phyloP scores from a whole-genome alignment of 139 green algal genomes.

The Chlorella vulgaris region DNA sequence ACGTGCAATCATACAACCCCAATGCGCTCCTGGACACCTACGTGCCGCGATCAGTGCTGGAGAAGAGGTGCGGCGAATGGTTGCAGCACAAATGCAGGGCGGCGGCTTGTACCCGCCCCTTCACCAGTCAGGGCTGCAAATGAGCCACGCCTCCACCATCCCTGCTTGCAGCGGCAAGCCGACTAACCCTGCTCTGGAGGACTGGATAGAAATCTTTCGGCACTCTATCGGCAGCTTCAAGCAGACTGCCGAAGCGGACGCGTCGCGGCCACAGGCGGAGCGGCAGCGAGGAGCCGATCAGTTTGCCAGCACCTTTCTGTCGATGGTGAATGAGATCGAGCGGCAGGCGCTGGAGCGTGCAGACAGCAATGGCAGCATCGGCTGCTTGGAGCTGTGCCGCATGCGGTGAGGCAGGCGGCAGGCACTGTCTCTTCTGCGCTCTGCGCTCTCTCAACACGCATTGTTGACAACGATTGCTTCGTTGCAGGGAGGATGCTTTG shows the following conservation, averaged over 20 bases:
- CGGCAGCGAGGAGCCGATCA: background rate
- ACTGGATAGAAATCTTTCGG: slow-evolving; percentile 77
- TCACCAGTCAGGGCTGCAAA: too few species aligned
- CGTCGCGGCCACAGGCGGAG: slow-evolving; percentile 5
- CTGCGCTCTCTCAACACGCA: too few species aligned
- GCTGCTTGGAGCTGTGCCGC: slow-evolving; percentile 26
- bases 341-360: background rate
- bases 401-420: background rate
- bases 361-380: background rate
- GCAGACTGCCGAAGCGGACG: slow-evolving; percentile 34
- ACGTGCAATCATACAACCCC: background rate
- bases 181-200: slow-evolving; percentile 36
- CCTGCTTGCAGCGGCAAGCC: slow-evolving; percentile 2
- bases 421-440: too few species aligned
- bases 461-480: too few species aligned
- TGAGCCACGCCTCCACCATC: background rate
- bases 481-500: slow-evolving; percentile 66
- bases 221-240: slow-evolving; percentile 61
- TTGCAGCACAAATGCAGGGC: background rate
- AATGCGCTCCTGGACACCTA: slow-evolving; percentile 6
- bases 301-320: slow-evolving; percentile 29
- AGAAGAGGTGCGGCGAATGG: background rate
- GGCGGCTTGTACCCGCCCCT: too few species aligned
- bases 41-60: background rate
- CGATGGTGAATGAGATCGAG: background rate